phyloP scores from a whole-genome alignment of 2,329 filamentous ascomycete genomes.

The Fusarium solani-melongenae region DNA sequence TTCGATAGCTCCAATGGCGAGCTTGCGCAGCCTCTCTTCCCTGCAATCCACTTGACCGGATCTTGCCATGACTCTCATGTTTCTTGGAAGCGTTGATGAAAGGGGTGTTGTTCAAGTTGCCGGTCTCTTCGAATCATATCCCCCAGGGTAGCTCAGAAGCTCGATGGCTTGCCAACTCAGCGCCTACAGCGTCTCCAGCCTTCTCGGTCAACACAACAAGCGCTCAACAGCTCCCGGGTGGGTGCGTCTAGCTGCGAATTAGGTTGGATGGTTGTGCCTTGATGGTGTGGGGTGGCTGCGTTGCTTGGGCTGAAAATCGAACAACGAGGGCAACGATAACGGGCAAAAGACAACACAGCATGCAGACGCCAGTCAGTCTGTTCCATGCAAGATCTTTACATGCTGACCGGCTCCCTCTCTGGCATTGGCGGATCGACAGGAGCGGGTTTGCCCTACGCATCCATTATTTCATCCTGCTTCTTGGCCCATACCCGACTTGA shows the following conservation, averaged over 20 bases:
- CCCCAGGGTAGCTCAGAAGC: background rate
- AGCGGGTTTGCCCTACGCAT: background rate
- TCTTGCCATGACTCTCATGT: conserved; percentile 21
- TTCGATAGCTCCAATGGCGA: conserved; percentile 33
- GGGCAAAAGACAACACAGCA: conserved; percentile 7
- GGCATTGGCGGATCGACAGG: background rate
- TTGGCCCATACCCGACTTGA: background rate
- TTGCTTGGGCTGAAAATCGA: conserved; percentile 25
- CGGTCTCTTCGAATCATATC: conserved; percentile 10
- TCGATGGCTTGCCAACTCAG: conserved; percentile 7
- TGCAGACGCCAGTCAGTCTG: background rate
- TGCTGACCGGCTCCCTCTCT: background rate
- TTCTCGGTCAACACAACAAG: background rate
- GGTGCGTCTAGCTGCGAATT: conserved; percentile 13
- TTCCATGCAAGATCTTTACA: conserved; percentile 12
- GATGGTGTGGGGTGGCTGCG: conserved; percentile 25
- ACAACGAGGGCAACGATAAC: conserved; percentile 5
- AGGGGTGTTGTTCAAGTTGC: conserved; percentile 12
- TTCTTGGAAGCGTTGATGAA: conserved; percentile 20
- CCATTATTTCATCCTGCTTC: background rate
- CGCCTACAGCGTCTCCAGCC: conserved; percentile 11
- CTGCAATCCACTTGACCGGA: conserved; percentile 22
- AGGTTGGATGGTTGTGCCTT: conserved; percentile 27
- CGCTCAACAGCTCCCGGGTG: background rate
- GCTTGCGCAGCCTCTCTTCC: conserved; percentile 14